Base-by-base conservation (phyloP, 2,329 filamentous ascomycete genomes). In the Chalaropsis ovoidea region DNA sequence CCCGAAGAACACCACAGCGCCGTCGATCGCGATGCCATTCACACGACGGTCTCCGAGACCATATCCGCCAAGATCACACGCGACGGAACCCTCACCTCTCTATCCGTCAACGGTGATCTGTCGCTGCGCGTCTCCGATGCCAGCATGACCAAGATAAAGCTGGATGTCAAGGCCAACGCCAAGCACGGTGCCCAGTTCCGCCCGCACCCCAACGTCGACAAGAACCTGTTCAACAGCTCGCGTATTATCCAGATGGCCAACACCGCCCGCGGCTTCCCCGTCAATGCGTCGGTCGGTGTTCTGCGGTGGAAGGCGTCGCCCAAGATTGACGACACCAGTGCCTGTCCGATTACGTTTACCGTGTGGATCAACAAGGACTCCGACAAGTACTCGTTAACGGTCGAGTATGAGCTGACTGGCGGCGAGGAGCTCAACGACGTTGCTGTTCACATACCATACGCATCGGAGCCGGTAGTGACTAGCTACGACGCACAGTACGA, bases 181-280 rank as follows among this genome's bases (percentile, higher is more conserved):
- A 90, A 86, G 54, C 87, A 91, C 70, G 90, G 90, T 68, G 92
- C 88, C 19, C 91, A 96, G 75, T 94, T 96, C 79, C 88, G 91
- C 71, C 94, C 93, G 47, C 94, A 99, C 75, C 94, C 94, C 63
- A 97, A 97, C 74, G 93, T 99, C 65, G 93, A 99, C 78, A 92
- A 90, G 74, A 83, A 84, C 64, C 80, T 89, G 13, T 99, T 97
- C 81, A 91, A 86, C 73, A 87, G 81, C 73, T 84, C 86, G 71
- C 94, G 90, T 74, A 78, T 82, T 31, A 93, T 99, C 69, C 94
- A 97, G 76, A 87, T 97, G 76, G 91, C 88, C 76, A 95, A 97
- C 73, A 81, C 84, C 1, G 82, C 85, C 49, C 92, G 92, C 73
- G 90, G 91, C 27, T 99, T 99, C 80, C 94, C 94, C 0, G 86